Conservation (phyloP, 129 eudicot genomes). For the Tagetes erecta region DNA sequence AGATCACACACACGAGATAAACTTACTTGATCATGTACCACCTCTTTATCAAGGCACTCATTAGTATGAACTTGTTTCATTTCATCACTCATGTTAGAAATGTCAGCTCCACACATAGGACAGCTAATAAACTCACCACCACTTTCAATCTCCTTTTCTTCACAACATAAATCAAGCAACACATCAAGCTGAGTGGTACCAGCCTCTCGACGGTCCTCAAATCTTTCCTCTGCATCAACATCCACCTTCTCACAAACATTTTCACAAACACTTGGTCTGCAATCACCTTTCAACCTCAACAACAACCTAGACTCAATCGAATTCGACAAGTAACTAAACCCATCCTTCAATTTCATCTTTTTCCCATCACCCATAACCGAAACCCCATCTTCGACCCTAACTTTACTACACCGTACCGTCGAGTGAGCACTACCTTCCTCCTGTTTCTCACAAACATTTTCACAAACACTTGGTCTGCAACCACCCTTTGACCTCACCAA, state of each 20-base stretch:
- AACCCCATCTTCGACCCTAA: not conserved
- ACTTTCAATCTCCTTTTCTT: constrained; percentile 26
- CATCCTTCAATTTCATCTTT: constrained; percentile 26
- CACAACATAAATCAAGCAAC: constrained; percentile 77
- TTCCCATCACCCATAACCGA: not conserved
- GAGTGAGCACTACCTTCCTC: no score
- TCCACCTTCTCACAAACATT: constrained; percentile 31
- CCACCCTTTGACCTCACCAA: constrained; percentile 33
- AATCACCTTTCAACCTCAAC: constrained; percentile 29
- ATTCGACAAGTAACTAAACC: constrained; percentile 31
- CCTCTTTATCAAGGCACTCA: constrained; percentile 72
- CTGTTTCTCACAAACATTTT: constrained; percentile 27
- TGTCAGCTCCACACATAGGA: constrained; percentile 74
- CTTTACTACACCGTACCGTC: no score
- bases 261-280: constrained; percentile 36
- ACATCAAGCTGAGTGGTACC: constrained; percentile 54
- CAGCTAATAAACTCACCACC: constrained; percentile 44
- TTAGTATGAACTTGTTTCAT: constrained; percentile 69
- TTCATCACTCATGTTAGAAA: constrained; percentile 63
- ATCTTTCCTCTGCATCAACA: constrained; percentile 12
- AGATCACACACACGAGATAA: not conserved
- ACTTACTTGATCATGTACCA: constrained; percentile 36
- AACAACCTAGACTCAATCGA: constrained; percentile 54
- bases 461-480: constrained; percentile 35
- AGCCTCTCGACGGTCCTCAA: constrained; percentile 39